These are phyloP conservation scores for Purpureocillium lavendulum DNA, from an alignment of 2,329 filamentous ascomycete genomes.

Conservation along the genomic window DNA sequence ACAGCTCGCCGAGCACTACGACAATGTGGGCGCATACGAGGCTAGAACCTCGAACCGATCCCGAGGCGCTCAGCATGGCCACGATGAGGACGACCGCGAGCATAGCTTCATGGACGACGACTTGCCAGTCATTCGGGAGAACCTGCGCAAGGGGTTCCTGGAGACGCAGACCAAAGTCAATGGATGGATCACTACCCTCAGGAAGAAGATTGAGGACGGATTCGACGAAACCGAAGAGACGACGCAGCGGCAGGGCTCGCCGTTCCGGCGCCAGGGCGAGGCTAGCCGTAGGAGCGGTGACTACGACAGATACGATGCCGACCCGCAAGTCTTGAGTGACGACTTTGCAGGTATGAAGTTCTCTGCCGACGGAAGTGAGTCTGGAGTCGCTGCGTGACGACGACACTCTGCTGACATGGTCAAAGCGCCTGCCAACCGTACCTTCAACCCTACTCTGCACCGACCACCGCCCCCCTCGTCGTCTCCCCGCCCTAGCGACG, in stretches of 20 bases:
- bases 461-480: conserved; percentile 52
- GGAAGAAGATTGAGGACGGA: conserved; percentile 89
- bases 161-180: conserved; percentile 94
- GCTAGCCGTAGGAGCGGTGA: conserved; percentile 68
- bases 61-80: conserved; percentile 30
- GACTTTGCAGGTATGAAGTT: conserved; percentile 72
- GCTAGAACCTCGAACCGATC: conserved; percentile 41
- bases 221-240: conserved; percentile 59
- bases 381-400: neutral
- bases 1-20: conserved; percentile 86
- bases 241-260: conserved; percentile 19
- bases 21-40: conserved; percentile 52
- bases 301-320: conserved; percentile 87
- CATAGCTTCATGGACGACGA: conserved; percentile 95
- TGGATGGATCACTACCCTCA: conserved; percentile 82
- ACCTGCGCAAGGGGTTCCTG: conserved; percentile 85
- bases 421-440: conserved; percentile 39
- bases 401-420: conserved; percentile 8
- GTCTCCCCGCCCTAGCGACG: conserved; percentile 39
- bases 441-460: conserved; percentile 73
- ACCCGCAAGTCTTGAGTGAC: conserved; percentile 81
- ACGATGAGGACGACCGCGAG: conserved; percentile 55
- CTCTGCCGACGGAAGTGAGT: conserved; percentile 53
- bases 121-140: conserved; percentile 84
- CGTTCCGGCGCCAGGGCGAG: conserved; percentile 48